A percentile compares a stretch with the other conserved stretches of the same genome.
These are phyloP conservation scores for Rhodamnia rubescens DNA, from an alignment of 345 rosid species.

Conservation along the genomic window DNA sequence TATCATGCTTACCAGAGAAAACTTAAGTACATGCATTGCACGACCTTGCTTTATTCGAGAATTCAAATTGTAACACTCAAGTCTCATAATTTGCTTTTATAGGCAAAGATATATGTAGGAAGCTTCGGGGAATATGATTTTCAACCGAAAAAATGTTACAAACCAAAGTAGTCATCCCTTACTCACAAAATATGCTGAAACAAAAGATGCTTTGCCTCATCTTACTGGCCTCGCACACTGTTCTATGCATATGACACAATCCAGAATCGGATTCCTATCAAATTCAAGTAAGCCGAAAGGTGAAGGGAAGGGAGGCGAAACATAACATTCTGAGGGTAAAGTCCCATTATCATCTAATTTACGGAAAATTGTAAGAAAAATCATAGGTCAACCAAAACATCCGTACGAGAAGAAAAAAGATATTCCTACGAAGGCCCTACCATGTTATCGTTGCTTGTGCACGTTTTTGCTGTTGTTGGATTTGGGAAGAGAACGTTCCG, in stretches of 20 bases:
- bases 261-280: background rate
- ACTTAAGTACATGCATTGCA: background rate
- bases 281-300: background rate
- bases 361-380: background rate
- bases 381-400: background rate
- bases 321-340: too few relatives aligned
- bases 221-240: background rate
- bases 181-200: background rate
- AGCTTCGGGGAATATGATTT: background rate
- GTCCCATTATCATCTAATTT: background rate
- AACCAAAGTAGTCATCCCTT: background rate
- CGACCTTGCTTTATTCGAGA: background rate
- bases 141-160: background rate
- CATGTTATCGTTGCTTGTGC: background rate
- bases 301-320: too few relatives aligned
- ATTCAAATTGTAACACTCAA: background rate
- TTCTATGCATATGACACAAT: background rate
- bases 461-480: background rate
- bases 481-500: background rate
- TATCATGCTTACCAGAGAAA: background rate
- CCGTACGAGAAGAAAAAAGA: background rate
- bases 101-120: background rate
- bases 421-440: background rate
- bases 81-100: background rate
- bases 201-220: too few relatives aligned